Evolutionary conservation across 441 rosid genomes (phyloP).

Genomic region (Hura crepitans): DNA sequence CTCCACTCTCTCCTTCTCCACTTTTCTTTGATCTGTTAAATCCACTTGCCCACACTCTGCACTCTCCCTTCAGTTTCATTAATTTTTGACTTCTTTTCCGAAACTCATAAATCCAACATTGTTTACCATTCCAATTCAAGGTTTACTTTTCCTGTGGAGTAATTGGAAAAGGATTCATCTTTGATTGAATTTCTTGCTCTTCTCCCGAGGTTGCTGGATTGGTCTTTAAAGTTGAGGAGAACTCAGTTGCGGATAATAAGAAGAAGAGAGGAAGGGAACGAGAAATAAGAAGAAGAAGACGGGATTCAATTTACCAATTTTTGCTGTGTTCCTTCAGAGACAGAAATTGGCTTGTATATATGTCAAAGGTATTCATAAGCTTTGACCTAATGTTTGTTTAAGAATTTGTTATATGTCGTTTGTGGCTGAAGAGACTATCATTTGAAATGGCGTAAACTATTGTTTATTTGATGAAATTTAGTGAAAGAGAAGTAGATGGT

Average conservation of each 20-base stretch:
- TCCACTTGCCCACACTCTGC: not conserved
- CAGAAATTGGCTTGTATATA: not conserved
- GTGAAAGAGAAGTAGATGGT: not conserved
- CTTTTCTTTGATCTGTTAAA: slow-evolving; percentile 8
- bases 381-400: slow-evolving; percentile 7
- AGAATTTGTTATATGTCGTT: not conserved
- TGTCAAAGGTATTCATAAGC: slow-evolving; percentile 21
- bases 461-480: not conserved
- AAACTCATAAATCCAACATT: not conserved
- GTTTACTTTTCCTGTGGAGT: not conserved
- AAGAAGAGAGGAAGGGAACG: not conserved
- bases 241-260: not conserved
- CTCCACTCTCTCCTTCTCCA: not conserved
- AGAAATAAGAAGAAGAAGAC: not conserved
- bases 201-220: not conserved
- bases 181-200: not conserved
- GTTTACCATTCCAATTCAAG: not conserved
- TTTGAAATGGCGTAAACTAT: no score
- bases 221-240: not conserved
- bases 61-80: slow-evolving; percentile 5
- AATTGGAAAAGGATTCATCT: not conserved
- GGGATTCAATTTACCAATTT: not conserved
- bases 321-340: slow-evolving; percentile 4
- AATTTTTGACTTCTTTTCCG: not conserved
- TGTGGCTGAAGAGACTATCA: not conserved